Evolutionary conservation across 306 rosid genomes (phyloP), one percentile per base, ranked within the genome.

Genomic region (Pueraria montana): DNA sequence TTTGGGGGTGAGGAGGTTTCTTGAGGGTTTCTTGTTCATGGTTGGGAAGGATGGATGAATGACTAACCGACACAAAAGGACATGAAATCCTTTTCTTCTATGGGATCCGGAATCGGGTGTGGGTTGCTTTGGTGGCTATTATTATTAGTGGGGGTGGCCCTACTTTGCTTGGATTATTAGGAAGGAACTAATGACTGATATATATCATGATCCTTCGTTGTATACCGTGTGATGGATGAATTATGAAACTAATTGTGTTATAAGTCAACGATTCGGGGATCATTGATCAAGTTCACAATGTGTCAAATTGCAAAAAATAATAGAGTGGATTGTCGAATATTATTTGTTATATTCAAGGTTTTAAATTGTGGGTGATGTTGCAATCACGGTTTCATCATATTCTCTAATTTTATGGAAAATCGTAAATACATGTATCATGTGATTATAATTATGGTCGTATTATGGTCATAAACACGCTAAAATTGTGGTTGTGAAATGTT

Each of bases 31-130:
- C 83, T 82, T 80, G 80, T 59, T 72, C 26, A 66, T 80, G 77
- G 84, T 20, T 36, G 43, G 40, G 40, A 34, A 34, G 40, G 42
- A 62, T 26, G 21, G 42, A 30, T 30, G 63, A 27, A 23, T 14
- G 70, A 45, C 42, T 87, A 76, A 72, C 94, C 90, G 89, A 88
- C 97, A 89, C 88, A 80, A 88, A 85, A 84, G 78, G 74, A 85
- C 50, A 88, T 85, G 76, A 72, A 85, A 92, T 90, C 66, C 94
- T 85, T 92, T 85, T 76, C 87, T 87, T 79, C 84, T 72, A 81
- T 82, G 56, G 66, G 48, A 70, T 84, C 70, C 32, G 52, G 74
- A 84, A 68, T 68, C 30, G 38, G 38, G n/a, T 83, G 38, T 79
- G 75, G 42, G 20, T 74, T 30, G 36, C 21, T 61, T 27, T 79